These are phyloP conservation scores for Ogataea pilisensis DNA, from an alignment of 805 yeast genomes.

Conservation along the genomic window DNA sequence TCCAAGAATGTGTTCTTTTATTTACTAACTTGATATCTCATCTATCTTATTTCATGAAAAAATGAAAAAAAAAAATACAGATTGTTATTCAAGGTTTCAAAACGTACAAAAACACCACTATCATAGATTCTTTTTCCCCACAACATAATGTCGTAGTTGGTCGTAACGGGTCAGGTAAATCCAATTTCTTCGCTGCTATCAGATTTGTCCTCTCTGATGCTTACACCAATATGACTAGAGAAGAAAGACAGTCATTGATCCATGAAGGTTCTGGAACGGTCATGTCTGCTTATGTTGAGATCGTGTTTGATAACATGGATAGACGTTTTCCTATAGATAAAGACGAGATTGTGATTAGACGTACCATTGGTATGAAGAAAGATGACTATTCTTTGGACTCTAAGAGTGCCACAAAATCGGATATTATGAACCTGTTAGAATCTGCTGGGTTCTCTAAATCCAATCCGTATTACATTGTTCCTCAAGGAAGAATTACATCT, in stretches of 20 bases:
- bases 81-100: slow-evolving; percentile 89
- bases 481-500: slow-evolving; percentile 89
- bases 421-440: slow-evolving; percentile 76
- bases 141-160: slow-evolving; percentile 86
- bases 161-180: slow-evolving; percentile 94
- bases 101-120: slow-evolving; percentile 82
- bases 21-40: background rate
- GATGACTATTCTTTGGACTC: slow-evolving; percentile 88
- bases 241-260: slow-evolving; percentile 80
- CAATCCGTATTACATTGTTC: slow-evolving; percentile 93
- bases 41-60: background rate
- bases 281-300: slow-evolving; percentile 90
- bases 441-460: slow-evolving; percentile 89
- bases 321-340: slow-evolving; percentile 67
- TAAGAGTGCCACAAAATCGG: slow-evolving; percentile 72
- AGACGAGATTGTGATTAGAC: slow-evolving; percentile 67
- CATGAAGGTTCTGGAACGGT: slow-evolving; percentile 90
- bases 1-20: no score
- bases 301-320: slow-evolving; percentile 78
- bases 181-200: slow-evolving; percentile 92
- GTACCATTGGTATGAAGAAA: slow-evolving; percentile 90
- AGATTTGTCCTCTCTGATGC: slow-evolving; percentile 90
- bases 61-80: slow-evolving; percentile 20
- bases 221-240: slow-evolving; percentile 75
- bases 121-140: slow-evolving; percentile 72